Base-by-base conservation (phyloP, 1,139 yeast species). In the Protomyces gravidus region DNA sequence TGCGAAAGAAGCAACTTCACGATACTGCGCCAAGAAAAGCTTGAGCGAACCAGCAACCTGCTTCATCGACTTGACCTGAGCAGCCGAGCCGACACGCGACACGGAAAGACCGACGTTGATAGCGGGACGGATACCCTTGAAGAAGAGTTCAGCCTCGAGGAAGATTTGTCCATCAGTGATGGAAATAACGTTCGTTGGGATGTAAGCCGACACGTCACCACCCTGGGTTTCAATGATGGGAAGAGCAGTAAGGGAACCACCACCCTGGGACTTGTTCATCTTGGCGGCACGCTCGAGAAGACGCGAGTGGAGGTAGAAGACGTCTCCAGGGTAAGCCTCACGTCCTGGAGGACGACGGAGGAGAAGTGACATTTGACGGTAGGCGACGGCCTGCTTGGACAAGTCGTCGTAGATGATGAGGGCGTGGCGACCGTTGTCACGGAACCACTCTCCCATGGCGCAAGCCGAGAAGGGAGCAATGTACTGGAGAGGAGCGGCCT, bases 1-100 rank as follows among this genome's bases (percentile, higher is more conserved):
- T 73, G 99, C 98, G 80, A 92, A 92, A 73, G 99, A 98, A 75
- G 98, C 98, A 74, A 92, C 98, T 85, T 92, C 99, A 89, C 99
- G 92, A 88, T 92, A 92, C 84, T 92, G 99, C 73, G 99, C 99
- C 85, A 92, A 88, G 96, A 89, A 92, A 80, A 92, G 88, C 81
- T 92, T 92, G 81, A 92, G 86, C 71, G 98, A 94, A 86, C 98
- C 99, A 70, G 98, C 98, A 79, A 94, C 98, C 85, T 92, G 97
- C 82, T 92, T 92, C 95, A 94, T 62, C 79, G 98, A 97, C 86
- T 92, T 92, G 73, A 92, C 97, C 84, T 92, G 98, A 75, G 98
- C 98, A 74, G 98, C 98, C 69, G 98, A 92, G 81, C 98, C 98
- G 82, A 92, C 98, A 85, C 98, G 96, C 73, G 98, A 92, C 73